Base-by-base conservation (phyloP, 257 asterid species). In the Coffea eugenioides region DNA sequence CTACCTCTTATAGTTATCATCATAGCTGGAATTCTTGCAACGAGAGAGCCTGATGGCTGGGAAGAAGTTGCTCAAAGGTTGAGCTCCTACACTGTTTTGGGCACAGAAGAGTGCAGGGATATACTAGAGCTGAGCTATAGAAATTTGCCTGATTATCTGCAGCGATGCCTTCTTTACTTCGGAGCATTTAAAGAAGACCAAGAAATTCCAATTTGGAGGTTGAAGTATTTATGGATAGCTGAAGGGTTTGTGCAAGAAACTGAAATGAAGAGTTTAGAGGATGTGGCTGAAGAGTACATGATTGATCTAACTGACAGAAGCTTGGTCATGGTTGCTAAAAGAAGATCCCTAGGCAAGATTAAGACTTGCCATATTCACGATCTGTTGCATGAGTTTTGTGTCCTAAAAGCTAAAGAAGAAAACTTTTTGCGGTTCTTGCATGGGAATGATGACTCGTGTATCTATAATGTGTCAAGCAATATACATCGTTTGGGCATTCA, bases 111-210 rank as follows among this genome's bases (percentile, higher is more conserved):
- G 1, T 51, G 70, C 25, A 68, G 21, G 64, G 16, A 52, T 13
- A 31, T 51, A 34, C 10, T 77, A 8, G 80, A 68, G 21, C 21
- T 77, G 39, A 77, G 80, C 31, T 77, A 67, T 23, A 8, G 1
- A 3, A 52, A 67, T 67, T 51, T 68, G 14, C 46, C 78, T 0
- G 20, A 57, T 75, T 20, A 12, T 36, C 41, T 57, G 3, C 41
- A 36, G 64, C 25, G 15, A 18, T 75, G 78, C 78, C 41, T 75
- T 59, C 78, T 75, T 20, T 75, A 75, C 21, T 75, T 75, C 23
- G 78, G 78, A 57, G 54, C 69, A 57, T 75, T 75, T 57, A 39
- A 10, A 11, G 69, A 57, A 59, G 56, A 57, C 13, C 69, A 15
- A 39, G 69, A 56, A 14, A 11, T 75, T 57, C 69, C 69, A 2